Evolutionary conservation across 2,329 filamentous ascomycete genomes (phyloP).

Genomic region (Fusarium subglutinans): DNA sequence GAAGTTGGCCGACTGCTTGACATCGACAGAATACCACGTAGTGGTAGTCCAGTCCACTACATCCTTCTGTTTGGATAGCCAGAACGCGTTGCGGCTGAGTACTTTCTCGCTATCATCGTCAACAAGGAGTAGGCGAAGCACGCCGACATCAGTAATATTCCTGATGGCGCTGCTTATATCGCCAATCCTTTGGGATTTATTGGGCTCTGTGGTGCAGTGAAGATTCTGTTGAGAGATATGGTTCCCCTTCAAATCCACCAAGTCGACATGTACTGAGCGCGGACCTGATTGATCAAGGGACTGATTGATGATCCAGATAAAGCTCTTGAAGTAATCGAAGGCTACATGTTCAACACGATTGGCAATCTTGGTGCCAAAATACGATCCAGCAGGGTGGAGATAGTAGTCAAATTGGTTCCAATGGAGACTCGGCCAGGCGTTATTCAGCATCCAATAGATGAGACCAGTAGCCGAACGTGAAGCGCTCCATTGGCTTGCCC

Average conservation of each 20-base stretch:
- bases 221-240: background rate
- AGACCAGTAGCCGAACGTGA: background rate
- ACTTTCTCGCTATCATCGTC: background rate
- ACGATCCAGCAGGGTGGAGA: background rate
- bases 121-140: background rate
- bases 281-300: background rate
- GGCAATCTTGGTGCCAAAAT: background rate
- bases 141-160: background rate
- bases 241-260: background rate
- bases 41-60: background rate
- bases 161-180: background rate
- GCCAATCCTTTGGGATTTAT: background rate
- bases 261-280: background rate
- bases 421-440: background rate
- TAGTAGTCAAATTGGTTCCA: background rate
- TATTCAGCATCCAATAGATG: background rate
- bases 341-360: background rate
- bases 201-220: background rate
- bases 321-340: background rate
- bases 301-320: background rate
- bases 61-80: background rate
- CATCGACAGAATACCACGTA: background rate
- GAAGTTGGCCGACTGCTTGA: background rate
- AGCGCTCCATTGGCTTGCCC: background rate
- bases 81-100: background rate